phyloP scores from a whole-genome alignment of 495 filamentous ascomycete species.

The Hypomontagnella submonticulosa region DNA sequence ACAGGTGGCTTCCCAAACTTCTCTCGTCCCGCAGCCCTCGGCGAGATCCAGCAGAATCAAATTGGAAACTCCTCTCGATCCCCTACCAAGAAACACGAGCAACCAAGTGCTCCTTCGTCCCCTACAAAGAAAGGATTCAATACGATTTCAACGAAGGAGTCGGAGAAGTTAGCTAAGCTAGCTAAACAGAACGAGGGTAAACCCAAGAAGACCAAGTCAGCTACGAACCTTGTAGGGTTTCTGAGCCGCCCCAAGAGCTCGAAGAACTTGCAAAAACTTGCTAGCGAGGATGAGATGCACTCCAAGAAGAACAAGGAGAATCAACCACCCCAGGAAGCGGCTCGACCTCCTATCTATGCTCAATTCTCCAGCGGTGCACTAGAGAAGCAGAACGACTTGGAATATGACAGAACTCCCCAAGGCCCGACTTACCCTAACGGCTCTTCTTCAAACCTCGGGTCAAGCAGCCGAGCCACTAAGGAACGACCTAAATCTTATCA shows the following conservation, averaged over 20 bases:
- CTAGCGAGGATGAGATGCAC: conserved; percentile 49
- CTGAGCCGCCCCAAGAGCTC: conserved; percentile 69
- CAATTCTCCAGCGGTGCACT: conserved; percentile 67
- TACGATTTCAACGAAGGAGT: conserved; percentile 72
- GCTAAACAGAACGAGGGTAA: conserved; percentile 60
- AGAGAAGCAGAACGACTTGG: conserved; percentile 38
- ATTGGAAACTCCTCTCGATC: conserved; percentile 53
- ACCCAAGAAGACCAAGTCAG: conserved; percentile 86
- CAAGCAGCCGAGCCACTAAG: conserved; percentile 27
- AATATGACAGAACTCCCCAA: conserved; percentile 7
- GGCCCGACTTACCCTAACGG: not conserved
- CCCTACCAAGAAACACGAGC: conserved; percentile 50
- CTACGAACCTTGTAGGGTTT: conserved; percentile 77
- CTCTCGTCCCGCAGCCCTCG: conserved; percentile 55
- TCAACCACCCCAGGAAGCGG: conserved; percentile 59
- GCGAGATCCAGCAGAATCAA: conserved; percentile 62
- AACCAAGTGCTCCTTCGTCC: conserved; percentile 52
- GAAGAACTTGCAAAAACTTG: conserved; percentile 62
- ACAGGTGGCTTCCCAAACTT: conserved; percentile 40
- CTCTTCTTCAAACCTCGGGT: conserved; percentile 22
- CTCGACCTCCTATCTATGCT: conserved; percentile 79
- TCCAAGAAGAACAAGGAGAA: conserved; percentile 83
- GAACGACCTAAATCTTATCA: conserved; percentile 48
- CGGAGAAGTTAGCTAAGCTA: conserved; percentile 61
- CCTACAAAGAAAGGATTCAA: conserved; percentile 73